Percentiles rank a stretch among this genome's conserved stretches.
These are phyloP conservation scores for Russula dissimulans DNA, from an alignment of 768 basidiomycete species.

Conservation along the genomic window DNA sequence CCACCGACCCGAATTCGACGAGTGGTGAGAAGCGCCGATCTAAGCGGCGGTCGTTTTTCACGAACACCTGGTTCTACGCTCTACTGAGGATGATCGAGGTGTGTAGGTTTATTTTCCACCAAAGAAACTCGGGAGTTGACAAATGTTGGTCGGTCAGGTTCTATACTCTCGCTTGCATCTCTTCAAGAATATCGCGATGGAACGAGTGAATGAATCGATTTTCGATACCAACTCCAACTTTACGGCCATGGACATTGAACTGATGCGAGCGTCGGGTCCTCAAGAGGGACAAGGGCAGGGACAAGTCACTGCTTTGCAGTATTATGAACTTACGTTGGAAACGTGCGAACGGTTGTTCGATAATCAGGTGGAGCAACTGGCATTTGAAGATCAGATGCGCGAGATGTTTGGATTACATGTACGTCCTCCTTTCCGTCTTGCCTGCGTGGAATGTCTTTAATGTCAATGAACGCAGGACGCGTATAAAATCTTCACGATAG, in stretches of 20 bases:
- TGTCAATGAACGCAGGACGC: conserved; percentile 39
- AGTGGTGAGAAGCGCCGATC: conserved; percentile 24
- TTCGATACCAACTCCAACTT: conserved; percentile 26
- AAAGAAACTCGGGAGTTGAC: background rate
- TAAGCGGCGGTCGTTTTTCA: conserved; percentile 64
- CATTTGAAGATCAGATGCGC: conserved; percentile 88
- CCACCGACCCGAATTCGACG: background rate
- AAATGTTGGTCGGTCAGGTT: conserved; percentile 38
- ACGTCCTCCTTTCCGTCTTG: background rate
- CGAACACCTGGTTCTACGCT: conserved; percentile 83
- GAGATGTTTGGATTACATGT: conserved; percentile 81
- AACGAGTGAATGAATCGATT: conserved; percentile 30
- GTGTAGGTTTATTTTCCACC: conserved; percentile 20
- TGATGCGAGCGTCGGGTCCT: conserved; percentile 22
- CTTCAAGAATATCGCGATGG: conserved; percentile 64
- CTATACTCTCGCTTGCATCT: conserved; percentile 71
- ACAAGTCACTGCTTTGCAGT: conserved; percentile 47
- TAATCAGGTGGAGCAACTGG: conserved; percentile 77
- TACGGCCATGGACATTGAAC: conserved; percentile 32
- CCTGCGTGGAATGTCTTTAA: background rate
- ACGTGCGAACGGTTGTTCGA: conserved; percentile 89
- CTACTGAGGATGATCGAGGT: conserved; percentile 84
- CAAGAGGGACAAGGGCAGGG: conserved; percentile 20
- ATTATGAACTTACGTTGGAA: conserved; percentile 76
- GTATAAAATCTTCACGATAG: conserved; percentile 88